Evolutionary conservation across 768 basidiomycete species (phyloP).

Genomic region (Clavulina sp.): DNA sequence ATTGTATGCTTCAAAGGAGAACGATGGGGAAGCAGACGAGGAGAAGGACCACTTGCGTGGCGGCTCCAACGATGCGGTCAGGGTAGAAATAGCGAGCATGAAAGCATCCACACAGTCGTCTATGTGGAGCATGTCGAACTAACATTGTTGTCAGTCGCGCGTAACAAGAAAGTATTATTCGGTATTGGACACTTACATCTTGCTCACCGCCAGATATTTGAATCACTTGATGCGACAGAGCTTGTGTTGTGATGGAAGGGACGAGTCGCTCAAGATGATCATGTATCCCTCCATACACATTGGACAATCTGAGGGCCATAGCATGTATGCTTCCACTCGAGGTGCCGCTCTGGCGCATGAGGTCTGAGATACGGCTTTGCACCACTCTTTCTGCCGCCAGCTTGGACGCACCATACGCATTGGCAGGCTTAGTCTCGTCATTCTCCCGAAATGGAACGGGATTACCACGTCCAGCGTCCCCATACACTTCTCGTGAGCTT

Average conservation of each 20-base stretch:
- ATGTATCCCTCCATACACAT: slow-evolving; percentile 17
- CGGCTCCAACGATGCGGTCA: slow-evolving; percentile 8
- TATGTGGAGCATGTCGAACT: not conserved
- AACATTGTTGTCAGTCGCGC: slow-evolving; percentile 4
- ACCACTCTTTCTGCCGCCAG: too few relatives aligned
- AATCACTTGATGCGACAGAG: slow-evolving; percentile 16
- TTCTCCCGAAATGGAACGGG: too few relatives aligned
- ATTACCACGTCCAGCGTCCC: slow-evolving; percentile 9
- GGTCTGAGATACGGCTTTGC: too few relatives aligned
- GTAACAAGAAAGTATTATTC: too few relatives aligned
- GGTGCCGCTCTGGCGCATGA: too few relatives aligned
- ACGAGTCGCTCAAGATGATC: slow-evolving; percentile 17
- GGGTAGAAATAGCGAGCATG: slow-evolving; percentile 16
- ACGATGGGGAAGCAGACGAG: slow-evolving; percentile 6
- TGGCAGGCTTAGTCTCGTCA: slow-evolving; percentile 12
- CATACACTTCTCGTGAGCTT: slow-evolving; percentile 17
- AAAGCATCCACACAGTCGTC: slow-evolving; percentile 10
- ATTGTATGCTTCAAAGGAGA: slow-evolving; percentile 13
- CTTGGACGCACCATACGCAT: slow-evolving; percentile 16
- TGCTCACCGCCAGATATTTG: slow-evolving; percentile 15
- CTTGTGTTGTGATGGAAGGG: slow-evolving; percentile 14
- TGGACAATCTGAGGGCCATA: slow-evolving; percentile 16
- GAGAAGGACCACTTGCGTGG: not conserved
- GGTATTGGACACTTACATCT: slow-evolving; percentile 6
- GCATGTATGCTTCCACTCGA: slow-evolving; percentile 2